These are phyloP conservation scores for Microdochium paspali DNA, from an alignment of 2,329 filamentous ascomycete species.

Conservation along the genomic window DNA sequence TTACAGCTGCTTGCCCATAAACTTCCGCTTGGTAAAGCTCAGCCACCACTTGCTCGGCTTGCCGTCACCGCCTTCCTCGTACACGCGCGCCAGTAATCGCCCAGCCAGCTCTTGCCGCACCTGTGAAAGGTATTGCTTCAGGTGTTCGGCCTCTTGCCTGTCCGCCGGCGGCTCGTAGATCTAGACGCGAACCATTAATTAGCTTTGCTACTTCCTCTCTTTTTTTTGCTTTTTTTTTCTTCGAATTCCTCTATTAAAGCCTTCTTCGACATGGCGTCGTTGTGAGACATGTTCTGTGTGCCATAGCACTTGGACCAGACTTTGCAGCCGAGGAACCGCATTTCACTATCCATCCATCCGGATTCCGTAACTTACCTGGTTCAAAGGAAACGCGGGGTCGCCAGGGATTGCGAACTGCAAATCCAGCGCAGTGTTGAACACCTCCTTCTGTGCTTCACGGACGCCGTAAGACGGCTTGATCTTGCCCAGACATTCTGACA, in stretches of 20 bases:
- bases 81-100: constrained; percentile 77
- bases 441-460: constrained; percentile 57
- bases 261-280: no score
- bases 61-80: constrained; percentile 65
- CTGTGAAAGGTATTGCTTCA: constrained; percentile 85
- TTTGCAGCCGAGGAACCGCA: background rate
- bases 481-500: constrained; percentile 83
- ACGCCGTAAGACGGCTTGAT: constrained; percentile 65
- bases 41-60: constrained; percentile 86
- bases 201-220: no score
- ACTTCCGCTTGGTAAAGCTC: constrained; percentile 98
- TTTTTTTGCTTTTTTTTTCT: no score
- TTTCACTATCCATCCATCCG: background rate
- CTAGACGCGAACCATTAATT: constrained; percentile 22
- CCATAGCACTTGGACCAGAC: background rate
- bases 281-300: no score
- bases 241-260: no score
- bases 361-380: constrained; percentile 50
- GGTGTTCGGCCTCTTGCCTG: constrained; percentile 78
- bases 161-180: constrained; percentile 86
- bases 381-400: constrained; percentile 85
- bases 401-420: constrained; percentile 89
- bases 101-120: constrained; percentile 84
- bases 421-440: constrained; percentile 86
- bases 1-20: constrained; percentile 91